These are phyloP conservation scores for Isoetes taiwanensis DNA, from an alignment of 75 land plant genomes.

Conservation along the genomic window DNA sequence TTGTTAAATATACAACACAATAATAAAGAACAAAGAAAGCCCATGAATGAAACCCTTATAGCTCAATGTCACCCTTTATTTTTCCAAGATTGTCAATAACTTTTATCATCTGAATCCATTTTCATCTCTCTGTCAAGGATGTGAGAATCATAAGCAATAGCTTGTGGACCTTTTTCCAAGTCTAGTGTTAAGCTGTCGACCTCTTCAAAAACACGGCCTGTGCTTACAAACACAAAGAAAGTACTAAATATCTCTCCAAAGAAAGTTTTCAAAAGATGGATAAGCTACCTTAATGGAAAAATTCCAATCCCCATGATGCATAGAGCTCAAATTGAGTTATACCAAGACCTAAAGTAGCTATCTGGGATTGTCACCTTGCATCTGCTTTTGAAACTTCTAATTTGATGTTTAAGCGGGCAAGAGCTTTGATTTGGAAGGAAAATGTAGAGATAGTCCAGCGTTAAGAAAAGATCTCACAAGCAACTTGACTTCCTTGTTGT, in stretches of 20 bases:
- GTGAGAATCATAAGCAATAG: slow-evolving; percentile 26
- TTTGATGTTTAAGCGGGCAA: slow-evolving; percentile 10
- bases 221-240: slow-evolving; percentile 33
- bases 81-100: slow-evolving; percentile 12
- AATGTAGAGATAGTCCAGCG: too few relatives aligned
- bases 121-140: slow-evolving; percentile 25
- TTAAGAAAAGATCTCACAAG: slow-evolving; percentile 16
- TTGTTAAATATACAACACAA: too few relatives aligned
- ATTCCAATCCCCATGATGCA: slow-evolving; percentile 26
- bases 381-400: slow-evolving; percentile 8
- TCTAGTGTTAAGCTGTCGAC: slow-evolving; percentile 46
- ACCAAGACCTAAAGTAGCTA: slow-evolving; percentile 17
- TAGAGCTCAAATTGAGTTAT: slow-evolving; percentile 9
- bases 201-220: slow-evolving; percentile 33
- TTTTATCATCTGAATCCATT: slow-evolving; percentile 14
- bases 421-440: too few relatives aligned
- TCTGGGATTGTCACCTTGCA: slow-evolving; percentile 3
- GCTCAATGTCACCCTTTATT: slow-evolving; percentile 53
- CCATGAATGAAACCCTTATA: slow-evolving; percentile 39
- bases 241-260: slow-evolving; percentile 19
- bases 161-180: slow-evolving; percentile 33
- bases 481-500: slow-evolving; percentile 15
- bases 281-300: slow-evolving; percentile 36
- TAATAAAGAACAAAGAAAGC: too few relatives aligned
- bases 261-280: neutral